Evolutionary conservation across 2,329 filamentous ascomycete species (phyloP).

Genomic region (Lachnellula hyalina): DNA sequence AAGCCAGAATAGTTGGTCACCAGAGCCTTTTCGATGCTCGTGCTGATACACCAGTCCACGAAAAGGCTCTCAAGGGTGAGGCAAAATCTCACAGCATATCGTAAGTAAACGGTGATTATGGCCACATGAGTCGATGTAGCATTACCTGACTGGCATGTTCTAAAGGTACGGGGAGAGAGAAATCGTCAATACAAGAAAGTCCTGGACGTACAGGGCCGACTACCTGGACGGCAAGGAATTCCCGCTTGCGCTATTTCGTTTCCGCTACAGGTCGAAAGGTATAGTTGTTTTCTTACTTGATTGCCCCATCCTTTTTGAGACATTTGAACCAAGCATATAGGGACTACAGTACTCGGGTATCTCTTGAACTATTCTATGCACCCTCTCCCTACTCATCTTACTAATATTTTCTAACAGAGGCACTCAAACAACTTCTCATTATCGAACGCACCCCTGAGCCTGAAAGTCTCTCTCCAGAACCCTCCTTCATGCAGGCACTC

Average conservation of each 20-base stretch:
- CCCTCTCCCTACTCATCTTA: too few relatives aligned
- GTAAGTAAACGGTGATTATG: too few relatives aligned
- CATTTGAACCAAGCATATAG: too few relatives aligned
- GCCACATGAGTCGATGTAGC: too few relatives aligned
- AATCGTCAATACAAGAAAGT: too few relatives aligned
- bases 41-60: not conserved
- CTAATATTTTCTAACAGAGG: not conserved
- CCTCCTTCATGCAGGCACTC: not conserved
- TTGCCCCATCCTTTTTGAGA: too few relatives aligned
- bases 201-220: not conserved
- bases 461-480: not conserved
- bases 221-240: not conserved
- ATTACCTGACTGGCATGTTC: too few relatives aligned
- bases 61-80: not conserved
- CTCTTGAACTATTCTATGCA: too few relatives aligned
- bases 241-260: not conserved
- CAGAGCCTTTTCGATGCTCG: too few relatives aligned
- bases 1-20: too few relatives aligned
- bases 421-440: not conserved
- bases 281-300: too few relatives aligned
- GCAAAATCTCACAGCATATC: not conserved
- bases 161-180: too few relatives aligned
- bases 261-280: not conserved
- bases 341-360: not conserved
- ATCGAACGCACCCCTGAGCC: not conserved